Evolutionary conservation across 1,139 yeast species (phyloP).

Genomic region (Yamadazyma taylorii): DNA sequence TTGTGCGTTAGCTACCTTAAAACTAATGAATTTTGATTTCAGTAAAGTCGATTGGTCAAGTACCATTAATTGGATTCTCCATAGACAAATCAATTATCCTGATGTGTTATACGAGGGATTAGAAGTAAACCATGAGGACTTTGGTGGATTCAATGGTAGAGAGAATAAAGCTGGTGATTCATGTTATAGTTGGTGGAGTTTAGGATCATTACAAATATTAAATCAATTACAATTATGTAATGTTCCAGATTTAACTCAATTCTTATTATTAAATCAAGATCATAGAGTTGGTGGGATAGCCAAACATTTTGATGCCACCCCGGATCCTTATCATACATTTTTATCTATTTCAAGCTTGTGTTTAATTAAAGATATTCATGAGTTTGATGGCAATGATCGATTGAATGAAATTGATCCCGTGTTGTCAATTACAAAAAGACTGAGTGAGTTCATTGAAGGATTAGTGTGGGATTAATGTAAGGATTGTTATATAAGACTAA

Average conservation of each 20-base stretch:
- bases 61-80: conserved; percentile 59
- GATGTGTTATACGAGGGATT: conserved; percentile 19
- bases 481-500: too few relatives aligned
- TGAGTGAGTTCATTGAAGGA: conserved; percentile 18
- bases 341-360: conserved; percentile 60
- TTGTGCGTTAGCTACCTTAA: conserved; percentile 74
- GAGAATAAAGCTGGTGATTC: conserved; percentile 84
- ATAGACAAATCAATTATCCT: conserved; percentile 57
- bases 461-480: conserved; percentile 10
- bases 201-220: conserved; percentile 57
- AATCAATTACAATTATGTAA: conserved; percentile 36
- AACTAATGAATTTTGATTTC: conserved; percentile 31
- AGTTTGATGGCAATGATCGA: conserved; percentile 14
- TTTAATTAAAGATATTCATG: conserved; percentile 30
- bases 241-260: conserved; percentile 35
- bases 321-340: conserved; percentile 73
- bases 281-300: conserved; percentile 75
- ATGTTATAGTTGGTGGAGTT: conserved; percentile 90
- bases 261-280: conserved; percentile 67
- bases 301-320: conserved; percentile 58
- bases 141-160: conserved; percentile 89
- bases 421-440: conserved; percentile 26
- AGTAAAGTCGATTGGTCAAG: conserved; percentile 14
- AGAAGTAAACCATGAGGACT: conserved; percentile 42
- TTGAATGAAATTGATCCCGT: conserved; percentile 25